A percentile compares a stretch with the other conserved stretches of the same genome.
Conservation (phyloP, 2,329 filamentous ascomycete genomes). For the Huntiella savannae region DNA sequence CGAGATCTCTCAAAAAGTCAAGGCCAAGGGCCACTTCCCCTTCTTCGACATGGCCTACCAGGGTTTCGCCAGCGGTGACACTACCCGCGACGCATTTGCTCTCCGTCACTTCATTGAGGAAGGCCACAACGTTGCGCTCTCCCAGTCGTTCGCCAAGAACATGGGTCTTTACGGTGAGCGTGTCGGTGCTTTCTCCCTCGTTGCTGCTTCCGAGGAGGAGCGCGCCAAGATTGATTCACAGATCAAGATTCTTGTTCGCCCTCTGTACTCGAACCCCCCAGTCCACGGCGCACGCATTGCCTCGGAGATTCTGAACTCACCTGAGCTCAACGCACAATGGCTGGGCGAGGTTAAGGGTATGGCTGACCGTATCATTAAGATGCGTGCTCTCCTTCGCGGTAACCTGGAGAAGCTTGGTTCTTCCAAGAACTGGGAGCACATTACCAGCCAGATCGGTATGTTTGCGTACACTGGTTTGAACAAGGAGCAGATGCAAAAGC, state of each 20-base stretch:
- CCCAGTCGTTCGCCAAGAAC: constrained; percentile 97
- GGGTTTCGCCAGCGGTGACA: constrained; percentile 86
- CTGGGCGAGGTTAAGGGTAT: constrained; percentile 92
- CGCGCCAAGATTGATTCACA: constrained; percentile 93
- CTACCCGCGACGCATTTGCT: constrained; percentile 81
- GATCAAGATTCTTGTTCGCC: constrained; percentile 93
- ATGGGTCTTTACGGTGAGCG: constrained; percentile 99
- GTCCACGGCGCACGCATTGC: constrained; percentile 92
- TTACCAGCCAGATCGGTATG: constrained; percentile 98
- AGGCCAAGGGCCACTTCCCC: constrained; percentile 70
- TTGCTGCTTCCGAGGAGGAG: constrained; percentile 69
- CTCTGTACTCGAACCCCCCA: constrained; percentile 95
- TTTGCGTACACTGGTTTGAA: constrained; percentile 94
- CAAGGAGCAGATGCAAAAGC: constrained; percentile 72
- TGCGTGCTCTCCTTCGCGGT: constrained; percentile 84
- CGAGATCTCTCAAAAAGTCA: constrained; percentile 72
- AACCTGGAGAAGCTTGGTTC: constrained; percentile 90
- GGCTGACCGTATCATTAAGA: constrained; percentile 97
- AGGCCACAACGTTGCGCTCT: constrained; percentile 72
- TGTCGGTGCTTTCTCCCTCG: constrained; percentile 88
- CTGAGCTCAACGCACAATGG: constrained; percentile 80
- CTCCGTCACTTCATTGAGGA: constrained; percentile 83
- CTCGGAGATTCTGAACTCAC: constrained; percentile 73
- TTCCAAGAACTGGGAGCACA: constrained; percentile 97
- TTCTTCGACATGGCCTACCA: constrained; percentile 99